Evolutionary conservation across 2,329 filamentous ascomycete species (phyloP).

Genomic region (Alternaria gansuensis): DNA sequence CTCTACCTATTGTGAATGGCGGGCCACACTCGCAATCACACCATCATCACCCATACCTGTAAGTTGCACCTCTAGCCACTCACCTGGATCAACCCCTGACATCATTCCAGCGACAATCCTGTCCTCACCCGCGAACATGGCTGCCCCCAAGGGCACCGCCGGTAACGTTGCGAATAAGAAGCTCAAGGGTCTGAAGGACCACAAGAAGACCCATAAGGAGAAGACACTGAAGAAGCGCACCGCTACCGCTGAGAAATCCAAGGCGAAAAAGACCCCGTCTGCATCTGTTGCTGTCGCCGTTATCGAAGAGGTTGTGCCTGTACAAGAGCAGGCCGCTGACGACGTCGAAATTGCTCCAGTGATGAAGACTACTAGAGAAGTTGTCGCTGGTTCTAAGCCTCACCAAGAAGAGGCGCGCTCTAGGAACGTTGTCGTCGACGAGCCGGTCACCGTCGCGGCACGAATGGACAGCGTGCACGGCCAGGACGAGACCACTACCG

Average conservation of each 20-base stretch:
- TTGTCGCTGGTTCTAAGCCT: background rate
- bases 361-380: background rate
- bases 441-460: background rate
- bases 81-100: background rate
- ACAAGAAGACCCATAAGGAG: constrained; percentile 19
- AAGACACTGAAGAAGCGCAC: constrained; percentile 9
- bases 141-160: background rate
- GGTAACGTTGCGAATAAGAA: constrained; percentile 4
- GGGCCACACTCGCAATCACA: background rate
- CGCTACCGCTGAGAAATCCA: constrained; percentile 2
- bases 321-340: no score
- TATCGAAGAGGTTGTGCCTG: background rate
- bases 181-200: constrained; percentile 12
- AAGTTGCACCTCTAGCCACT: background rate
- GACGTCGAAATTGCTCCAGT: background rate
- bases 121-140: background rate
- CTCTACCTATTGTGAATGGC: background rate
- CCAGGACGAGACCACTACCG: fast-evolving
- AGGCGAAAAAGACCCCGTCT: background rate
- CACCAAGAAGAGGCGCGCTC: background rate
- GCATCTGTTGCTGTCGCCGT: background rate
- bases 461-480: no score
- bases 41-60: background rate
- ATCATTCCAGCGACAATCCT: background rate
- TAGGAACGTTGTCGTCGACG: background rate